Percentiles rank a stretch among this genome's conserved stretches.
Conservation (phyloP, 1,139 yeast species). For the Hansenula lynferdii region DNA sequence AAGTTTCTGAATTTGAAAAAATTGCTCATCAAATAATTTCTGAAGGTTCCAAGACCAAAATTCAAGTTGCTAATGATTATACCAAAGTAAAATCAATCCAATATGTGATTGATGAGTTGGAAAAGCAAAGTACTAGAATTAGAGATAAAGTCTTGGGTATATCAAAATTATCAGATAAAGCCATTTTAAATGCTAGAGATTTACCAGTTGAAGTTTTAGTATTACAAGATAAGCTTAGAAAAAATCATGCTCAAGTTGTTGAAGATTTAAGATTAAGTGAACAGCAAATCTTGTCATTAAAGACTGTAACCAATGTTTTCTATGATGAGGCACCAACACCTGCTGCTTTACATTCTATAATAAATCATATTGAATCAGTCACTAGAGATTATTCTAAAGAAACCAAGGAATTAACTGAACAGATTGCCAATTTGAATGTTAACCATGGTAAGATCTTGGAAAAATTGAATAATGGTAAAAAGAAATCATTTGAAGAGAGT, state of each 20-base stretch:
- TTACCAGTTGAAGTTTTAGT: conserved; percentile 14
- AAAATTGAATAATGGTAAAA: conserved; percentile 6
- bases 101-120: background rate
- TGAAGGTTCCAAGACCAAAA: background rate
- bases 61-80: background rate
- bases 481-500: conserved; percentile 1
- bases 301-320: conserved; percentile 12
- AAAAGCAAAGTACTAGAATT: conserved; percentile 5
- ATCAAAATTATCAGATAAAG: conserved; percentile 7
- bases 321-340: conserved; percentile 9
- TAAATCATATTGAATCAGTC: conserved; percentile 10
- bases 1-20: conserved; percentile 23
- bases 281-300: conserved; percentile 13
- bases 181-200: conserved; percentile 11
- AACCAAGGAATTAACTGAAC: conserved; percentile 11
- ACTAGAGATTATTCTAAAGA: conserved; percentile 16
- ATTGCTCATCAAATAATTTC: too few relatives aligned
- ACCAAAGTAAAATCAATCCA: background rate
- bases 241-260: conserved; percentile 5
- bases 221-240: conserved; percentile 15
- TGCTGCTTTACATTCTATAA: conserved; percentile 9
- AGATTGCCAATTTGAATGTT: conserved; percentile 16
- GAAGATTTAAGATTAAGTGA: conserved; percentile 15
- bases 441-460: conserved; percentile 15
- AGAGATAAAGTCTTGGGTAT: conserved; percentile 7